phyloP scores from a whole-genome alignment of 345 rosid species.

The Cardiospermum halicacabum region DNA sequence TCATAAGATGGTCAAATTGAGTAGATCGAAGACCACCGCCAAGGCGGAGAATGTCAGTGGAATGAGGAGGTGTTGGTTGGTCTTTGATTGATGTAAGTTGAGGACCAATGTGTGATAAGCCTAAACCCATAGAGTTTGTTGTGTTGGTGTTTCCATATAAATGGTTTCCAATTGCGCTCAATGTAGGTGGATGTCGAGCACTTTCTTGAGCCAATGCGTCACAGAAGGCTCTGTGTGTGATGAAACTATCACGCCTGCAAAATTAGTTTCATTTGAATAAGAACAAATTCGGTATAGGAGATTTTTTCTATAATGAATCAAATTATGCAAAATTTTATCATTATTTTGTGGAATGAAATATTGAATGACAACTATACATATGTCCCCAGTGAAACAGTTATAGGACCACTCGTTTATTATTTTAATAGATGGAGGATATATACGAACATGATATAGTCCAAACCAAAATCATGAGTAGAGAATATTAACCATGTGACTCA shows the following conservation, averaged over 20 bases:
- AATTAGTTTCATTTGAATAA: slow-evolving; percentile 10
- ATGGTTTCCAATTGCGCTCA: slow-evolving; percentile 53
- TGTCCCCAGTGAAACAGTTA: slow-evolving; percentile 1
- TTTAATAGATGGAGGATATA: neutral
- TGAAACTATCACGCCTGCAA: slow-evolving; percentile 76
- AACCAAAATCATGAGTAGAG: neutral
- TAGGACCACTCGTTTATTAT: slow-evolving; percentile 11
- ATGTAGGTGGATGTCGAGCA: slow-evolving; percentile 59
- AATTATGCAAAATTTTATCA: slow-evolving; percentile 34
- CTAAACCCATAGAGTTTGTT: slow-evolving; percentile 48
- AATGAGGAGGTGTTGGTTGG: slow-evolving; percentile 30
- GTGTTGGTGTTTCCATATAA: slow-evolving; percentile 55
- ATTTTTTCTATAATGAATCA: slow-evolving; percentile 20
- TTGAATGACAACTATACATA: neutral
- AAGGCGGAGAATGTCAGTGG: slow-evolving; percentile 43
- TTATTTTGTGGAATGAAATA: neutral
- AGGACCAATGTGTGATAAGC: slow-evolving; percentile 55
- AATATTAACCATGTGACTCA: slow-evolving; percentile 5
- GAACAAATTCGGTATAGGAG: slow-evolving; percentile 20
- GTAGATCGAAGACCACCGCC: slow-evolving; percentile 32
- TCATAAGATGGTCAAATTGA: slow-evolving; percentile 53
- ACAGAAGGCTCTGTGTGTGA: slow-evolving; percentile 79
- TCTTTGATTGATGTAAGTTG: slow-evolving; percentile 35
- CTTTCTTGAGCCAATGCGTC: slow-evolving; percentile 82
- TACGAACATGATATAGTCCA: slow-evolving; percentile 7